A percentile compares a stretch with the other conserved stretches of the same genome.
Evolutionary conservation across 2,329 filamentous ascomycete genomes (phyloP).

Genomic region (Fusarium sp.): DNA sequence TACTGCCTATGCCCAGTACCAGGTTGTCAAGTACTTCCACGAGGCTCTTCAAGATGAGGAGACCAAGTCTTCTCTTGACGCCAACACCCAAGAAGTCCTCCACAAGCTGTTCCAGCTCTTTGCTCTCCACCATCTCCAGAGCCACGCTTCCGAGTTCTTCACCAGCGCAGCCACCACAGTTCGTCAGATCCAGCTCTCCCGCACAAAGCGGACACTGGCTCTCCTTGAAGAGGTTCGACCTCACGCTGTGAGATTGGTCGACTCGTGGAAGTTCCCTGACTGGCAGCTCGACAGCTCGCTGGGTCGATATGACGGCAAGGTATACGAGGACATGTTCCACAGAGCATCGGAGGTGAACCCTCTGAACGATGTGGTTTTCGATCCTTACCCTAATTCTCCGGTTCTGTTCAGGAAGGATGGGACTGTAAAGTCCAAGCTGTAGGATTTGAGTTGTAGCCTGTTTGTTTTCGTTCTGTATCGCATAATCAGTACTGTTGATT

Average conservation of each 20-base stretch:
- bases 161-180: constrained; percentile 76
- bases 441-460: background rate
- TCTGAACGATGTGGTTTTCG: constrained; percentile 77
- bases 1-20: constrained; percentile 81
- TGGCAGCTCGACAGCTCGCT: constrained; percentile 81
- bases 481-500: background rate
- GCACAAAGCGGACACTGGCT: constrained; percentile 75
- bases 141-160: constrained; percentile 79
- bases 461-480: background rate
- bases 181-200: constrained; percentile 77
- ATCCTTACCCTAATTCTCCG: constrained; percentile 72
- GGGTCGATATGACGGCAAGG: constrained; percentile 78
- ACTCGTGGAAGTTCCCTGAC: constrained; percentile 82
- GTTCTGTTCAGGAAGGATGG: constrained; percentile 38
- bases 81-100: constrained; percentile 67
- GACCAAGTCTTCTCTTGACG: constrained; percentile 66
- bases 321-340: constrained; percentile 83
- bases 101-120: constrained; percentile 88
- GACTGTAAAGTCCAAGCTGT: constrained; percentile 27
- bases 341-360: constrained; percentile 79
- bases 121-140: constrained; percentile 71
- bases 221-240: constrained; percentile 79
- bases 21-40: constrained; percentile 81
- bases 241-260: constrained; percentile 77
- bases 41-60: constrained; percentile 57